phyloP scores from a whole-genome alignment of 371 early-diverging fungal genomes.

The Umbelopsis sp. region DNA sequence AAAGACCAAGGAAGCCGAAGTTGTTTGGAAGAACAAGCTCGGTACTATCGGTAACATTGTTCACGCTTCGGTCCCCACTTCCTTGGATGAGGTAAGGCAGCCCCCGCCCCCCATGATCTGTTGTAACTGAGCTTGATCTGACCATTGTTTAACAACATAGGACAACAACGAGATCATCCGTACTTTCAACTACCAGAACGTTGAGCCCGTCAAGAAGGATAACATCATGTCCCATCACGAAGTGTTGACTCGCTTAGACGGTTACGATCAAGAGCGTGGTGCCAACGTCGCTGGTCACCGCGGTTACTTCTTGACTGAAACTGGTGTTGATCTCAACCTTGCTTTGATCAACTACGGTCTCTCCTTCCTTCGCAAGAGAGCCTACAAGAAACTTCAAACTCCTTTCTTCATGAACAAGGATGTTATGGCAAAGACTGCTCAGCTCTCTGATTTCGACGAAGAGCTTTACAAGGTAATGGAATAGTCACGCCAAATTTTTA shows the following conservation, averaged over 20 bases:
- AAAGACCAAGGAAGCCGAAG: conserved; percentile 78
- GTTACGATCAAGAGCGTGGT: conserved; percentile 94
- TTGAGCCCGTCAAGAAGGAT: conserved; percentile 66
- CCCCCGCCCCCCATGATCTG: not conserved
- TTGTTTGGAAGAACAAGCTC: conserved; percentile 71
- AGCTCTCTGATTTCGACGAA: conserved; percentile 99
- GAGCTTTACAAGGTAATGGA: conserved; percentile 94
- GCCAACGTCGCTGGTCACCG: conserved; percentile 99
- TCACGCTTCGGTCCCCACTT: conserved; percentile 90
- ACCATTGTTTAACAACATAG: conserved; percentile 23
- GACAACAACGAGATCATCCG: conserved; percentile 86
- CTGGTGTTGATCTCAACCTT: conserved; percentile 95
- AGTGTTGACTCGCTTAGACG: conserved; percentile 89
- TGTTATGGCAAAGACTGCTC: conserved; percentile 98
- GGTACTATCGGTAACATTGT: conserved; percentile 94
- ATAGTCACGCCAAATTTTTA: conserved; percentile 11
- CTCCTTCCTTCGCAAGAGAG: conserved; percentile 86
- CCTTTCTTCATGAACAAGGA: conserved; percentile 99
- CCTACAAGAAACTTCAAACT: conserved; percentile 97
- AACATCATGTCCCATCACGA: conserved; percentile 91
- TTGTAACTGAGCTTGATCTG: not conserved
- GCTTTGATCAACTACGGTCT: conserved; percentile 98
- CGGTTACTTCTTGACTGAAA: conserved; percentile 97
- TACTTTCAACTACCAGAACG: conserved; percentile 61
- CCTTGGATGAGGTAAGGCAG: conserved; percentile 76